phyloP scores from a whole-genome alignment of 805 yeast species.

The Zygotorulaspora danielsina region DNA sequence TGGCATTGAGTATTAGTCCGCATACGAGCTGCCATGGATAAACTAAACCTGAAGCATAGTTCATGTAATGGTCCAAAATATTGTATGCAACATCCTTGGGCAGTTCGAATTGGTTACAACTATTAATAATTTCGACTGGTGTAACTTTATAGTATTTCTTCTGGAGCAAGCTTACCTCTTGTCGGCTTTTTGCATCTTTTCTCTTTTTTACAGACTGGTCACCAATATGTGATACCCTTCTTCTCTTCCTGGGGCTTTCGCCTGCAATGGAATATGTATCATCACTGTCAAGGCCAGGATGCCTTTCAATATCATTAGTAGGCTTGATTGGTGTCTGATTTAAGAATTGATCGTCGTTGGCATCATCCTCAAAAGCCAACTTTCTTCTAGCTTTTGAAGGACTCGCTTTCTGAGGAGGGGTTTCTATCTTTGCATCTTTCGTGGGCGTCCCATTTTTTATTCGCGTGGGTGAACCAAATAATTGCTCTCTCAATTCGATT shows the following conservation, averaged over 20 bases:
- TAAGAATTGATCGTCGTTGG: conserved; percentile 16
- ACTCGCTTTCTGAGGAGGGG: conserved; percentile 5
- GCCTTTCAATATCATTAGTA: not conserved
- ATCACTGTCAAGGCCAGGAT: not conserved
- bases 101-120: conserved; percentile 62
- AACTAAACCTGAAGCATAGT: conserved; percentile 49
- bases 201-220: conserved; percentile 3
- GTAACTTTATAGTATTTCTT: conserved; percentile 36
- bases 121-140: conserved; percentile 41
- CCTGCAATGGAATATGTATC: not conserved
- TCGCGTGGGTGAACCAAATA: conserved; percentile 31
- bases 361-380: conserved; percentile 33
- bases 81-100: conserved; percentile 49
- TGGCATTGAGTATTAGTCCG: conserved; percentile 60
- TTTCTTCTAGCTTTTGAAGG: conserved; percentile 28
- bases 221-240: not conserved
- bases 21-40: conserved; percentile 68
- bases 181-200: not conserved
- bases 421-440: conserved; percentile 4
- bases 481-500: conserved; percentile 23
- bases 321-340: conserved; percentile 6
- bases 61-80: conserved; percentile 48
- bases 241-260: not conserved
- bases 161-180: conserved; percentile 20
- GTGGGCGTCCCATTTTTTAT: conserved; percentile 4